Conservation (phyloP, 1,139 yeast genomes). For the Casaregolazyma suthepensis region DNA sequence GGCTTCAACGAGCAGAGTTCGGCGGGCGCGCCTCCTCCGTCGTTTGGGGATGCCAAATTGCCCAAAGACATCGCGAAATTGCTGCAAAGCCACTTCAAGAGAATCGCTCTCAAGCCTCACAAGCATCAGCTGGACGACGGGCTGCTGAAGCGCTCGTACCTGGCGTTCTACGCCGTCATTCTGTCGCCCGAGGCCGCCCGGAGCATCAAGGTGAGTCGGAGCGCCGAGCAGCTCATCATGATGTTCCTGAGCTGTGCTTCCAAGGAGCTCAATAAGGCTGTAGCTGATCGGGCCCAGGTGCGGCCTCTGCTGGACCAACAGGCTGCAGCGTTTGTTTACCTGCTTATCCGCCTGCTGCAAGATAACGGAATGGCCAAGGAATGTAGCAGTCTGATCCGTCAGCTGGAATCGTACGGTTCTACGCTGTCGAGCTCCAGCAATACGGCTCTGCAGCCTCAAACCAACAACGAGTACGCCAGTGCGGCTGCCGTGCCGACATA, state of each 20-base stretch:
- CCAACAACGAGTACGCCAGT: slow-evolving; percentile 12
- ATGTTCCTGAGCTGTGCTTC: slow-evolving; percentile 60
- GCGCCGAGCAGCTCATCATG: slow-evolving; percentile 60
- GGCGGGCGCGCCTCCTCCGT: slow-evolving; percentile 15
- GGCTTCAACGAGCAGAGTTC: slow-evolving; percentile 3
- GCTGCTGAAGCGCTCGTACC: slow-evolving; percentile 41
- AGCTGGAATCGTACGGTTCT: slow-evolving; percentile 28
- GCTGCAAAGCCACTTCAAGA: slow-evolving; percentile 45
- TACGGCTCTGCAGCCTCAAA: slow-evolving; percentile 22
- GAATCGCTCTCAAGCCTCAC: slow-evolving; percentile 46
- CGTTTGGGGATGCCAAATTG: slow-evolving; percentile 28
- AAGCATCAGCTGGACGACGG: slow-evolving; percentile 27
- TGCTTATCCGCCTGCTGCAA: slow-evolving; percentile 45
- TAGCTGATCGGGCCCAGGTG: slow-evolving; percentile 38
- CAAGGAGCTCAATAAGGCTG: slow-evolving; percentile 53
- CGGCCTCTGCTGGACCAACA: slow-evolving; percentile 49
- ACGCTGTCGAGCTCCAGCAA: slow-evolving; percentile 35
- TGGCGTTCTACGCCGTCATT: slow-evolving; percentile 58
- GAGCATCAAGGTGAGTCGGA: slow-evolving; percentile 36
- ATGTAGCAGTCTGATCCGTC: slow-evolving; percentile 25
- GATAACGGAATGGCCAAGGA: slow-evolving; percentile 29
- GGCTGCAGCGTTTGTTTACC: slow-evolving; percentile 50
- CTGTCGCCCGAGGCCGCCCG: slow-evolving; percentile 48
- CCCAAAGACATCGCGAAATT: slow-evolving; percentile 46
- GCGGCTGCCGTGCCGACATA: slow-evolving; percentile 22